Conservation (phyloP, 768 basidiomycete species). For the Termitomyces sp. region DNA sequence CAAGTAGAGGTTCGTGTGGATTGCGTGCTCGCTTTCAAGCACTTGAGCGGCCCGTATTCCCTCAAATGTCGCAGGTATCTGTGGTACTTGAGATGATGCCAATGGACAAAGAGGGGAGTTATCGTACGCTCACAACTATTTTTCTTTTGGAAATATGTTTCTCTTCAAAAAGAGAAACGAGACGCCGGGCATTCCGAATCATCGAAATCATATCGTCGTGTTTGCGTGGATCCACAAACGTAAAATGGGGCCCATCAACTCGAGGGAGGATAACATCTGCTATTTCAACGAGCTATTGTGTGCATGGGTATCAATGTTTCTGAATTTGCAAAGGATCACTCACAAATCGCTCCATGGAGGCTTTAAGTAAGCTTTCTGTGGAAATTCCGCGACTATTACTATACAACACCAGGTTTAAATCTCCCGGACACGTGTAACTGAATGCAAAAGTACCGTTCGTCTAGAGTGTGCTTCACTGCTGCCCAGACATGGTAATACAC, state of each 20-base stretch:
- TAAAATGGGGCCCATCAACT: slow-evolving; percentile 45
- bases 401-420: background rate
- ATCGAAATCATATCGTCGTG: slow-evolving; percentile 35
- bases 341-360: slow-evolving; percentile 28
- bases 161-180: slow-evolving; percentile 38
- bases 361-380: slow-evolving; percentile 10
- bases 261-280: slow-evolving; percentile 41
- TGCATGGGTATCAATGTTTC: background rate
- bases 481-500: slow-evolving; percentile 30
- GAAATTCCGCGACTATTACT: slow-evolving; percentile 15
- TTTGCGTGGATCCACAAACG: slow-evolving; percentile 50
- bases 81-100: background rate
- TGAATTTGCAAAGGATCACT: slow-evolving; percentile 3
- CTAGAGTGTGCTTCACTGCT: slow-evolving; percentile 27
- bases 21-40: slow-evolving; percentile 34
- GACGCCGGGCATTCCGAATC: slow-evolving; percentile 36
- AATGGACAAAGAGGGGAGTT: slow-evolving; percentile 4
- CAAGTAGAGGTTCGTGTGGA: slow-evolving; percentile 48
- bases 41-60: slow-evolving; percentile 46
- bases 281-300: slow-evolving; percentile 46
- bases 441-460: slow-evolving; percentile 15
- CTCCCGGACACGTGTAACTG: background rate
- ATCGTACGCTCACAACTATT: slow-evolving; percentile 49
- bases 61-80: slow-evolving; percentile 59
- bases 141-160: slow-evolving; percentile 35